A percentile compares a stretch with the other conserved stretches of the same genome.
Conservation (phyloP, 1,139 yeast genomes). For the Zhuliangozyma parablackwelliae region DNA sequence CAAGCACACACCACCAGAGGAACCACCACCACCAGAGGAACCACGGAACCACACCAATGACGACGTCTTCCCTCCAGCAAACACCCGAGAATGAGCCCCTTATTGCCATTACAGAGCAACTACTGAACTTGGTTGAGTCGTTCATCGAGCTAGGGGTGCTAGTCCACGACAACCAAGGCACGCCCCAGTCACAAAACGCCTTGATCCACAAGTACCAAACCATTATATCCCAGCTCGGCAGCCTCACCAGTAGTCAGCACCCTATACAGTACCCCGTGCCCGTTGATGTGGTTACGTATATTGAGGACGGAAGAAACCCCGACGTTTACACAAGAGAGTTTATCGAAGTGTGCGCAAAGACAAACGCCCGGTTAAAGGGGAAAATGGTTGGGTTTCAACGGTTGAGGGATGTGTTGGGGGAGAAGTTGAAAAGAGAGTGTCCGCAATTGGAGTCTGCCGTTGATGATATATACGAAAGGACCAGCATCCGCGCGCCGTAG, state of each 20-base stretch:
- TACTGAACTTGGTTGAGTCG: conserved; percentile 74
- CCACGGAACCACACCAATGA: too few species aligned
- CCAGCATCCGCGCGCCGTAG: conserved; percentile 5
- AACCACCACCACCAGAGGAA: too few species aligned
- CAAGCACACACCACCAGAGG: too few species aligned
- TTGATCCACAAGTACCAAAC: conserved; percentile 39
- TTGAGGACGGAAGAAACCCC: conserved; percentile 95
- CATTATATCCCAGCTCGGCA: conserved; percentile 34
- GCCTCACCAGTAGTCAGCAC: conserved; percentile 29
- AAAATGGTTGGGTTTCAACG: conserved; percentile 61
- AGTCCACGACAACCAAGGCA: conserved; percentile 90
- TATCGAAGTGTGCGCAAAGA: conserved; percentile 83
- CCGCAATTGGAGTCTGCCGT: conserved; percentile 57
- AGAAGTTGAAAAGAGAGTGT: conserved; percentile 66
- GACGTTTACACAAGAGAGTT: conserved; percentile 95
- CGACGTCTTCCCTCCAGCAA: conserved; percentile 29
- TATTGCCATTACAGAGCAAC: conserved; percentile 50
- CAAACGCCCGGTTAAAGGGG: conserved; percentile 85
- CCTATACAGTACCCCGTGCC: conserved; percentile 54
- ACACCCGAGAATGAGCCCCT: conserved; percentile 38
- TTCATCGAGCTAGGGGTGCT: conserved; percentile 85
- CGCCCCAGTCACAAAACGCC: conserved; percentile 48
- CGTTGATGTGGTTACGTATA: conserved; percentile 72
- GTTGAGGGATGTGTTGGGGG: conserved; percentile 62
- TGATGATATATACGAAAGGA: conserved; percentile 29